These are phyloP conservation scores for Tripterygium wilfordii DNA, from an alignment of 177 flowering plant genomes.

Conservation along the genomic window DNA sequence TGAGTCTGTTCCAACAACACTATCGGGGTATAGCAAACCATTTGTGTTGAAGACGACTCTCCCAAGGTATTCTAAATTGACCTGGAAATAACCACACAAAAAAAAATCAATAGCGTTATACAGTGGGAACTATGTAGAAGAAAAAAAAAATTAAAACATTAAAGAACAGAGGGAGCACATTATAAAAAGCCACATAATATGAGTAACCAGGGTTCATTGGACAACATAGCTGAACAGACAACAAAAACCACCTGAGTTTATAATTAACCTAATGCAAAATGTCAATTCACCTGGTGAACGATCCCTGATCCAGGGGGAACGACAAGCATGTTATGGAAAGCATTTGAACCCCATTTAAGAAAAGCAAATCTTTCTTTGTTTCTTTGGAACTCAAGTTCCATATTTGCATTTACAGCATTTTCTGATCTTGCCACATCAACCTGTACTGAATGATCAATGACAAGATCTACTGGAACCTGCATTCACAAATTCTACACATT, in stretches of 20 bases:
- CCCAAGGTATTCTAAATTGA: slow-evolving; percentile 44
- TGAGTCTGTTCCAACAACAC: slow-evolving; percentile 51
- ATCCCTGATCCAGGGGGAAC: slow-evolving; percentile 57
- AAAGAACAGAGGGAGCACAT: too few species aligned
- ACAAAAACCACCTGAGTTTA: too few species aligned
- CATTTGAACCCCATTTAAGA: slow-evolving; percentile 49
- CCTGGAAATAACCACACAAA: slow-evolving; percentile 33
- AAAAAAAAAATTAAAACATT: too few species aligned
- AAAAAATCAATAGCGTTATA: too few species aligned
- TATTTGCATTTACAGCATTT: slow-evolving; percentile 46
- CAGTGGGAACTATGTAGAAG: too few species aligned
- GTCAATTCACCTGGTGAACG: slow-evolving; percentile 49
- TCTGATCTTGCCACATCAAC: slow-evolving; percentile 42
- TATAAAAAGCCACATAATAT: too few species aligned
- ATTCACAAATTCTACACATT: background rate
- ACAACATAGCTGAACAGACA: too few species aligned
- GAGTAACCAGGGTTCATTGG: too few species aligned
- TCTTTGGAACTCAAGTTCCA: slow-evolving; percentile 39
- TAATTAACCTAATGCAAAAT: too few species aligned
- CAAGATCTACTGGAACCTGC: slow-evolving; percentile 52
- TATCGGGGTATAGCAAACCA: slow-evolving; percentile 47
- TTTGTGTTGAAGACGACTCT: slow-evolving; percentile 44
- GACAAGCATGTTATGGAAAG: slow-evolving; percentile 45
- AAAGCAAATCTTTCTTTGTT: slow-evolving; percentile 46
- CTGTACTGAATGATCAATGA: slow-evolving; percentile 49